Percentiles rank a stretch among this genome's conserved stretches.
Evolutionary conservation across 2,329 filamentous ascomycete genomes (phyloP).

Genomic region (Uncinocarpus reesii): DNA sequence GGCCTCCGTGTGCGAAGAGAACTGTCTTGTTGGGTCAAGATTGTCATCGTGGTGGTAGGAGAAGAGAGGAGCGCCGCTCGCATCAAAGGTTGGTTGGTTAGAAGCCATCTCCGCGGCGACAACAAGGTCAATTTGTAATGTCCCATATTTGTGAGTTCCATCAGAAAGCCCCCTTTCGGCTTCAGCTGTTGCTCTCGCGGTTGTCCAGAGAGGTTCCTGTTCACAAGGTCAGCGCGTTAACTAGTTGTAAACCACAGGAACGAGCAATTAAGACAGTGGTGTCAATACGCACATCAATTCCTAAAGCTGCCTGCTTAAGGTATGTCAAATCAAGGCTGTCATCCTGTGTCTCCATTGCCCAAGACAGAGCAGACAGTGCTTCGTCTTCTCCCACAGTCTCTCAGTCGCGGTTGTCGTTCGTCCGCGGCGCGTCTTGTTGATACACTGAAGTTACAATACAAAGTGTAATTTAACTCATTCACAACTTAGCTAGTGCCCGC

Average conservation of each 20-base stretch:
- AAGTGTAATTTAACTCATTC: too few relatives aligned
- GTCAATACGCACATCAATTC: conserved; percentile 27
- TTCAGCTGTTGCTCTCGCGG: background rate
- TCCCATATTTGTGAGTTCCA: background rate
- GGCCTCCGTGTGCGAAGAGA: conserved; percentile 17
- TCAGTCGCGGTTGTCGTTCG: background rate
- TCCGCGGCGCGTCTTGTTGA: background rate
- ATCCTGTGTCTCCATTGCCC: conserved; percentile 31
- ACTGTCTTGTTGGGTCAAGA: background rate
- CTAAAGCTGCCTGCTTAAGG: conserved; percentile 35
- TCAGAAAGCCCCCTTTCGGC: background rate
- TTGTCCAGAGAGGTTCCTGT: conserved; percentile 1
- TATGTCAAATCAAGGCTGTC: conserved; percentile 34
- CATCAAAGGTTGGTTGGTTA: background rate
- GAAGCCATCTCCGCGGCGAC: conserved; percentile 7
- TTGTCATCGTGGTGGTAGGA: conserved; percentile 2
- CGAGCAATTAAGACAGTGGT: background rate
- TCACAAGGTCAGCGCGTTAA: conserved; percentile 2
- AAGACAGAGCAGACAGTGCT: background rate
- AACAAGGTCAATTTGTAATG: conserved; percentile 3
- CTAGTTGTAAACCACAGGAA: background rate
- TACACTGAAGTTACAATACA: background rate
- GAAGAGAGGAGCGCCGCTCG: background rate
- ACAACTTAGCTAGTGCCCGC: too few relatives aligned
- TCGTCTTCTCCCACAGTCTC: background rate